Evolutionary conservation across 306 rosid species (phyloP).

Genomic region (Delonix regia): DNA sequence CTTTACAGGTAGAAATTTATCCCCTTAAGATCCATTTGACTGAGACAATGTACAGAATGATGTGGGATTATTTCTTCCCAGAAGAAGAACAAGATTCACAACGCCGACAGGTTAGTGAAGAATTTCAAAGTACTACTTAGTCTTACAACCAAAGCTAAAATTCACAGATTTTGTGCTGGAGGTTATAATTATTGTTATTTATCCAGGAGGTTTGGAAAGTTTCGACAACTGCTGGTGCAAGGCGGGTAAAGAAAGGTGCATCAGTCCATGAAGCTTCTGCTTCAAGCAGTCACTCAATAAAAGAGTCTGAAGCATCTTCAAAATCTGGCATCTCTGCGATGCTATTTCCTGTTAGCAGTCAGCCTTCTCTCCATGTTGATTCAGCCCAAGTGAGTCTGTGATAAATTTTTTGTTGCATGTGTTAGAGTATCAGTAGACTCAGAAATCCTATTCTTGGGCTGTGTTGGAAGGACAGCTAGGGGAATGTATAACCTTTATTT

Average conservation of each 20-base stretch:
- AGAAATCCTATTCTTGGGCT: conserved; percentile 20
- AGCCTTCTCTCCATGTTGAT: conserved; percentile 56
- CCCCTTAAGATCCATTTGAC: conserved; percentile 99
- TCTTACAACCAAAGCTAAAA: conserved; percentile 22
- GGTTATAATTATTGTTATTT: conserved; percentile 35
- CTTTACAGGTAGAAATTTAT: conserved; percentile 77
- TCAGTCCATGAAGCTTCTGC: conserved; percentile 62
- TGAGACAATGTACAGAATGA: conserved; percentile 94
- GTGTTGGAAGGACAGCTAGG: conserved; percentile 33
- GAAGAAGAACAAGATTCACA: conserved; percentile 99
- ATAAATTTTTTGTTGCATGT: conserved; percentile 31
- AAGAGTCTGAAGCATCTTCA: conserved; percentile 68
- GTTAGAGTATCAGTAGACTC: conserved; percentile 23
- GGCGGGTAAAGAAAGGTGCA: conserved; percentile 82
- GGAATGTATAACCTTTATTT: background rate
- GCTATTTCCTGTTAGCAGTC: conserved; percentile 54
- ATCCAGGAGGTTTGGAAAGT: conserved; percentile 97
- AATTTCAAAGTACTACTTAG: conserved; percentile 26
- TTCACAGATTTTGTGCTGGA: conserved; percentile 15
- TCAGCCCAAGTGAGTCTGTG: conserved; percentile 68
- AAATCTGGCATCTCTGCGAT: conserved; percentile 58
- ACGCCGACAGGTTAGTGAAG: conserved; percentile 85
- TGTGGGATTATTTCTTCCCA: conserved; percentile 97
- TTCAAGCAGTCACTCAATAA: conserved; percentile 63
- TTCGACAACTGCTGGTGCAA: conserved; percentile 93